phyloP scores from a whole-genome alignment of 768 basidiomycete species.

The Phanerochaete carnosa region DNA sequence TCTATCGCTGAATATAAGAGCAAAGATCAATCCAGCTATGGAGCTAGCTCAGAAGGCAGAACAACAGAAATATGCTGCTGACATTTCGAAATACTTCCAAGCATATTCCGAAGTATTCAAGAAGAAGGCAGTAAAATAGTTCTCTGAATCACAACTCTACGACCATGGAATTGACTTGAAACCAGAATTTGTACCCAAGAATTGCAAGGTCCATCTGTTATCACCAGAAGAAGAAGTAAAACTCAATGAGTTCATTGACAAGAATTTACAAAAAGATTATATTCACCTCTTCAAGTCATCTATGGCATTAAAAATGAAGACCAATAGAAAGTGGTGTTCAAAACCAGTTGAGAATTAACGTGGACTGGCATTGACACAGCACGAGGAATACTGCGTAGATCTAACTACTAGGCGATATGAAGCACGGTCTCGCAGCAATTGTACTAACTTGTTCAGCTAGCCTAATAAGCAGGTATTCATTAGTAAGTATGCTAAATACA shows the following conservation, averaged over 20 bases:
- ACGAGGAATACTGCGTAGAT: too few species aligned
- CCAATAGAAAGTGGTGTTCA: constrained; percentile 39
- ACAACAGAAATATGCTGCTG: neutral
- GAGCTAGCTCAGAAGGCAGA: neutral
- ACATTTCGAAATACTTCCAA: neutral
- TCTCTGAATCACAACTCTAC: constrained; percentile 14
- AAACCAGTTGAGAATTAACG: constrained; percentile 26
- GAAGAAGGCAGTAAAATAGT: neutral
- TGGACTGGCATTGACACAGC: too few species aligned
- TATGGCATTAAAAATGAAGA: constrained; percentile 33
- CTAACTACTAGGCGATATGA: too few species aligned
- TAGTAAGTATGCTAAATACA: too few species aligned
- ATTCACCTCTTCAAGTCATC: constrained; percentile 19
- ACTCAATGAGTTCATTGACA: constrained; percentile 20
- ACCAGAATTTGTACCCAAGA: constrained; percentile 6
- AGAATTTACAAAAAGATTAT: constrained; percentile 17
- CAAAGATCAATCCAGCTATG: neutral
- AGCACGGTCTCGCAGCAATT: too few species aligned
- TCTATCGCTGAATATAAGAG: neutral
- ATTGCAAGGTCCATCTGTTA: constrained; percentile 18
- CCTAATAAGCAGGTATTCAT: too few species aligned
- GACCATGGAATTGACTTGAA: constrained; percentile 18
- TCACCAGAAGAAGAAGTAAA: constrained; percentile 8
- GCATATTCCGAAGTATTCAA: neutral
- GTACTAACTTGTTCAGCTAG: too few species aligned